Evolutionary conservation across 345 rosid genomes (phyloP), one percentile per base, ranked within the genome.

Genomic region (Conringia planisiliqua): DNA sequence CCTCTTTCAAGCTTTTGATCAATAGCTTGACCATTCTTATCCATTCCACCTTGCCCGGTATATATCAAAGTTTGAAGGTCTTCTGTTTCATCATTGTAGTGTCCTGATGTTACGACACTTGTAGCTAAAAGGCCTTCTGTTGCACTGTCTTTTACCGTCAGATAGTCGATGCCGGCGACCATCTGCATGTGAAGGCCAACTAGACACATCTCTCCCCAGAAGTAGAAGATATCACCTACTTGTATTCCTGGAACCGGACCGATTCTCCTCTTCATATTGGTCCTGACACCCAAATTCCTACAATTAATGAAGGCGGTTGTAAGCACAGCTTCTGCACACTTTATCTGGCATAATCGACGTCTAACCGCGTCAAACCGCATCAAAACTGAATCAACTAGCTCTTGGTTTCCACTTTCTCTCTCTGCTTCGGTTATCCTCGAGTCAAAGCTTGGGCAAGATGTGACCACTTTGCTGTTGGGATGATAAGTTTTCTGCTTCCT

Each of bases 1-100:
- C 92, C 92, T 67, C 84, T 71, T 67, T 67, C 82, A 22, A 90
- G 85, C 66, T 72, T 83, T 78, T 91, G 92, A 78, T 87, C 89
- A 10, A 68, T 26, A 64, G 74, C 77, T 27, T 24, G 43, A 29
- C 68, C 74, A 20, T 57, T 44, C 36, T 73, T 79, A 24, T 56
- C 67, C 4, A 29, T 68, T 20, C 89, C 85, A 22, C 92, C 94
- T 9, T 85, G 86, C 13, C 95, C 89, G 44, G 84, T 82, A 48
- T 87, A 89, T 40, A 89, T 63, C 74, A 91, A 70, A 10, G 76
- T 82, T 39, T 89, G 72, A 29, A 39, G 56, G 7, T 84, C 89
- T 4, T 83, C 77, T 1, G 44, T 83, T 73, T 83, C 71, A 73
- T 86, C 86, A 13, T 83, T 87, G 48, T 85, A 89, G 12, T 68